Percentiles rank a stretch among this genome's conserved stretches.
These are phyloP conservation scores for Rhytidiadelphus loreus DNA, from an alignment of 225 moss, liverwort and hornwort genomes.

Conservation along the genomic window DNA sequence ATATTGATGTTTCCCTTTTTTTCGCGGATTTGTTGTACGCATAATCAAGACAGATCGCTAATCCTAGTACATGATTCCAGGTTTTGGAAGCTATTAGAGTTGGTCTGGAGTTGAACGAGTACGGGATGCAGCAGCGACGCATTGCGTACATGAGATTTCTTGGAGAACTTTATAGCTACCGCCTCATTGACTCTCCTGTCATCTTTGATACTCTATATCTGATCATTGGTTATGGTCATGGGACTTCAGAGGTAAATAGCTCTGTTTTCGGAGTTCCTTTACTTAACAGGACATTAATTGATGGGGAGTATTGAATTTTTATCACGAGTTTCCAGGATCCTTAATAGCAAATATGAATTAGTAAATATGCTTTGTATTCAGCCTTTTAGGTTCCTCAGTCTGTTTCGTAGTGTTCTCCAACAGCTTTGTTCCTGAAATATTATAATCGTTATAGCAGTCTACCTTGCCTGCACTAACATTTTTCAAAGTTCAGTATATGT, in stretches of 20 bases:
- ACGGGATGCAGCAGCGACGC: slow-evolving; percentile 98
- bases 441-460: background rate
- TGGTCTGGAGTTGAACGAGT: slow-evolving; percentile 87
- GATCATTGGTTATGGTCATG: slow-evolving; percentile 79
- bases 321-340: background rate
- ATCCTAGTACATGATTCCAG: slow-evolving; percentile 19
- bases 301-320: background rate
- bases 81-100: slow-evolving; percentile 88
- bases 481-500: background rate
- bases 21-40: background rate
- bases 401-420: background rate
- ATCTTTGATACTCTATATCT: slow-evolving; percentile 97
- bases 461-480: background rate
- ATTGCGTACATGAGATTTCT: slow-evolving; percentile 98
- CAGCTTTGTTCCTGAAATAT: background rate
- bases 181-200: slow-evolving; percentile 93
- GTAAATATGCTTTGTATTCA: background rate
- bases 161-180: slow-evolving; percentile 96
- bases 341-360: background rate
- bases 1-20: background rate
- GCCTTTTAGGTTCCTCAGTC: background rate
- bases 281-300: background rate
- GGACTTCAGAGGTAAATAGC: slow-evolving; percentile 57
- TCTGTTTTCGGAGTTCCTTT: background rate
- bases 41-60: background rate